Base-by-base conservation (phyloP, 2,329 filamentous ascomycete genomes). In the Bretziella fagacearum region DNA sequence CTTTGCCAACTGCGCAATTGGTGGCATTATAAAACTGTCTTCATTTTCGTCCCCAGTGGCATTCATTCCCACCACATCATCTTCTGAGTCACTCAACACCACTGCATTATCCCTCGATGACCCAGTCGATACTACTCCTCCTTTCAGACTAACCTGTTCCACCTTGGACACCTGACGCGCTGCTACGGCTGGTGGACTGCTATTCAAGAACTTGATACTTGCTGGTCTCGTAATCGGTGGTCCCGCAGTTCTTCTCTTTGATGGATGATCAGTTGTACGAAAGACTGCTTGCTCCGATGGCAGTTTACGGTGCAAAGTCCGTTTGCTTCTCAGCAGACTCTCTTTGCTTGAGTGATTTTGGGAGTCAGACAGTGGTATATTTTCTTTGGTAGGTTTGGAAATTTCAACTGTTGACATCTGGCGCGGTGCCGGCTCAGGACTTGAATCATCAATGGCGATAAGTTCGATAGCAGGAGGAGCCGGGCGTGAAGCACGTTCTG, bases 141-240 rank as follows among this genome's bases (percentile, higher is more conserved):
- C n/a, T 39, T 18, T 18, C 35, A 22, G 17, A 3, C 11, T 22
- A 8, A 10, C 17, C 20, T 22, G 3, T 11, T 39, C 10, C 17
- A 8, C 2, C 18, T 10, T 39, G 10, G 7, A 7, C 5, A 13
- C 15, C 20, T 5, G 5, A 20, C 17, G 7, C 6, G 36, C 7
- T 18, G 35, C 8, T 36, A 6, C 29, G 4, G 36, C 26, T 15
- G 48, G 48, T 17, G 48, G 45, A 22, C 48, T 50, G 32, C 48
- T 50, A 2, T 41, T 18, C 30, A 45, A 49, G 18, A 50, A n/a
- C n/a, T 50, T 43, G n/a, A 46, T 27, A 23, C 37, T 43, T n/a
- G 43, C 30, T 37, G 41, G 43, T 4, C 48, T 43, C 2, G 35
- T 26, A 6, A 18, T 27, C 17, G 48, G 48, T 18, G 29, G 48